Evolutionary conservation across 495 filamentous ascomycete genomes (phyloP), one percentile per base, ranked within the genome.

Genomic region (Penicillium angulare): DNA sequence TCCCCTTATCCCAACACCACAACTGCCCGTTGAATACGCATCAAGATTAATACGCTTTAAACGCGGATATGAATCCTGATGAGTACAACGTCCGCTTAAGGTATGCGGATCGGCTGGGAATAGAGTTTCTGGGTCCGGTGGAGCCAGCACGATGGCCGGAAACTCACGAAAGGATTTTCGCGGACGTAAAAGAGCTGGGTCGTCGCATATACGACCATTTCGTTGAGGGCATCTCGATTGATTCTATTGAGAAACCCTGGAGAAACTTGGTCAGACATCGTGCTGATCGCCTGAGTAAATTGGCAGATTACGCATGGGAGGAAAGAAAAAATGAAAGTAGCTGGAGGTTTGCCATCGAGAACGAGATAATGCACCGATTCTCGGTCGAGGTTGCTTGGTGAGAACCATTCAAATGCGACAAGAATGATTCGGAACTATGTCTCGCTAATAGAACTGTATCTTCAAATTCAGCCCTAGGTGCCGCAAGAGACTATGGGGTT

Each of bases 401-500:
- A 27, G 26, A 27, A n/a, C n/a, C n/a, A n/a, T n/a, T n/a, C n/a
- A n/a, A n/a, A n/a, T n/a, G n/a, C n/a, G n/a, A n/a, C n/a, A n/a
- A n/a, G n/a, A n/a, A n/a, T n/a, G n/a, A n/a, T n/a, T n/a, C 26
- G 10, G 26, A 27, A 5, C 26, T 5, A 27, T n/a, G 10, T 27
- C 10, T 27, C 26, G 10, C 26, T 27, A 27, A 27, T 5, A 27
- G 10, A 27, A 27, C n/a, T n/a, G n/a, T n/a, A n/a, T n/a, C n/a
- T n/a, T n/a, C n/a, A 27, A 27, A 5, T 10, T 10, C 26, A 27
- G 26, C 10, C 26, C 26, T 5, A 27, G 10, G 10, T 53, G 50
- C 20, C 43, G 50, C 6, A 34, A 47, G n/a, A 39, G 43, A 35
- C 13, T 53, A 7, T 53, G 50, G 50, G 21, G 22, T 13, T 48